A percentile compares a stretch with the other conserved stretches of the same genome.
These are phyloP conservation scores for Epichloe typhina DNA, from an alignment of 2,329 filamentous ascomycete species.

Conservation along the genomic window DNA sequence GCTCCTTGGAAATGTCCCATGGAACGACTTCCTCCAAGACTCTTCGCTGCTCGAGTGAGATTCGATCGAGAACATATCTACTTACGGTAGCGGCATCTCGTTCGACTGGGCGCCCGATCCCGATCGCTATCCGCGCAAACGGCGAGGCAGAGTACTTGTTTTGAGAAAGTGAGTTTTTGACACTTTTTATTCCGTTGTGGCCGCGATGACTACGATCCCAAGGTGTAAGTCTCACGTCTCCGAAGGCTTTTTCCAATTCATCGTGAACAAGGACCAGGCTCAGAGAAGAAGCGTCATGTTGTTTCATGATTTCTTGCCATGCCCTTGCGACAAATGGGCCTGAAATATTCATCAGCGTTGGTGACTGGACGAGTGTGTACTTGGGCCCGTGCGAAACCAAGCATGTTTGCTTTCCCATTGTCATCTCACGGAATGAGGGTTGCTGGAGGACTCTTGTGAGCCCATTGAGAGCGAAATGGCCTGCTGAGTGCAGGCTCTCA, in stretches of 20 bases:
- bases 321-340: constrained; percentile 56
- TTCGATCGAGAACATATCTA: constrained; percentile 62
- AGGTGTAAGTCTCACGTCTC: constrained; percentile 49
- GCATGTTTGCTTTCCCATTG: constrained; percentile 38
- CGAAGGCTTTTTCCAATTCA: constrained; percentile 64
- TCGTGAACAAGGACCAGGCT: constrained; percentile 74
- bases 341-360: constrained; percentile 72
- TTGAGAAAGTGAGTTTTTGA: constrained; percentile 36
- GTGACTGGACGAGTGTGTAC: constrained; percentile 61
- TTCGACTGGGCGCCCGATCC: constrained; percentile 70
- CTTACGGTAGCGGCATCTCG: constrained; percentile 56
- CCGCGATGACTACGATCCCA: constrained; percentile 54
- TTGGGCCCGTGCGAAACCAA: constrained; percentile 33
- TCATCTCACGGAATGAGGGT: constrained; percentile 33
- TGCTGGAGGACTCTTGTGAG: constrained; percentile 35
- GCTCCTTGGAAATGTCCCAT: constrained; percentile 35
- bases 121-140: constrained; percentile 57
- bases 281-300: constrained; percentile 19
- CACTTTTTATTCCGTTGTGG: constrained; percentile 64
- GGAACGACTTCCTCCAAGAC: constrained; percentile 39
- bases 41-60: constrained; percentile 39
- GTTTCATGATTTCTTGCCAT: constrained; percentile 43
- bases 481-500: constrained; percentile 74
- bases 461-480: constrained; percentile 60
- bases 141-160: constrained; percentile 26